Base-by-base conservation (phyloP, 2,329 filamentous ascomycete species). In the Leptographium galeiforme region DNA sequence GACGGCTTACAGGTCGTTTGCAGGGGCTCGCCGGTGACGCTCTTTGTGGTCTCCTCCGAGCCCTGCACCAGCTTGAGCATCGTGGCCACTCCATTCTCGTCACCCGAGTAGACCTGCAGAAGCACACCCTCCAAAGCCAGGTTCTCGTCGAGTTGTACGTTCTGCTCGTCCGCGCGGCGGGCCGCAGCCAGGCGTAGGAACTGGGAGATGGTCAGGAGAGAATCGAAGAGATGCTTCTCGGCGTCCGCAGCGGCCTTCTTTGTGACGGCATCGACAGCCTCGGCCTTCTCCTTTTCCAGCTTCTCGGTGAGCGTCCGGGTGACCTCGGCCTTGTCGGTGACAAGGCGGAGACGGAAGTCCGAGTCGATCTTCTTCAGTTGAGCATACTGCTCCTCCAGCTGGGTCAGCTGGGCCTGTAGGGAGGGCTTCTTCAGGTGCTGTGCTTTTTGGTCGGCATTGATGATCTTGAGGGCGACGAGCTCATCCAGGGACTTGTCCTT, bases 171-270 rank as follows among this genome's bases (percentile, higher is more conserved):
- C 19, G 80, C 76, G 61, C 86, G 79, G 59, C 87, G 81, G 61
- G 86, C 82, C 55, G 87, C 87, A 56, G 87, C 87, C 40, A 89
- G 77, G 59, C 85, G 81, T 58, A 93, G 72, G 72, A 93, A 94
- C 65, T 89, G 85, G 6, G 87, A 88, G 58, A 93, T 72, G 32
- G 81, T 73, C 48, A 90, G 72, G 43, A 93, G 72, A 64, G 80
- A 81, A 60, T 81, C 75, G 61, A 81, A 75, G 59, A 86, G 74
- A 32, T 72, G 68, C 63, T 76, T 75, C 61, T 79, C 69, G 48
- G 74, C 70, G 55, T 79, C 74, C 55, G 71, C 73, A 53, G 73
- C 66, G 54, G 74, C 72, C 65, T 79, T 76, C 51, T 80, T 69
- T 63, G 82, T 74, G 53, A 73, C 67, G 63, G 78, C 76, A 16